These are phyloP conservation scores for Thermothelomyces thermophilus DNA, from an alignment of 2,329 filamentous ascomycete species.

Conservation along the genomic window DNA sequence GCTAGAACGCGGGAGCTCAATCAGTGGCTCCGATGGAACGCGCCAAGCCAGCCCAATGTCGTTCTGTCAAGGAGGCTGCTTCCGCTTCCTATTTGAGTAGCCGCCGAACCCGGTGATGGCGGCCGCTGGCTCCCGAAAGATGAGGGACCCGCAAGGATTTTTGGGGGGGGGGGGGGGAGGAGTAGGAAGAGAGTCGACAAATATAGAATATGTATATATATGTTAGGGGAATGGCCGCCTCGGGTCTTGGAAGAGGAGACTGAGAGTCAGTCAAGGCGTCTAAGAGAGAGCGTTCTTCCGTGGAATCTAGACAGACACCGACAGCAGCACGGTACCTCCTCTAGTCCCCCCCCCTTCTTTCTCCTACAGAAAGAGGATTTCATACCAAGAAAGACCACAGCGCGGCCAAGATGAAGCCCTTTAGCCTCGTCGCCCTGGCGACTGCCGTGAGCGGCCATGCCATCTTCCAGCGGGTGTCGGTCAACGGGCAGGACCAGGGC, in stretches of 20 bases:
- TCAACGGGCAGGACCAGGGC: conserved; percentile 44
- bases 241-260: too few relatives aligned
- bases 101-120: conserved; percentile 6
- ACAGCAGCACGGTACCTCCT: too few relatives aligned
- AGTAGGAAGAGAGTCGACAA: too few relatives aligned
- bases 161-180: too few relatives aligned
- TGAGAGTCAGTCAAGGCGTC: too few relatives aligned
- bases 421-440: conserved; percentile 20
- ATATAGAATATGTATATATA: too few relatives aligned
- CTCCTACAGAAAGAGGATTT: too few relatives aligned
- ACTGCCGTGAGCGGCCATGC: conserved; percentile 22
- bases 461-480: conserved; percentile 35
- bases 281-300: too few relatives aligned
- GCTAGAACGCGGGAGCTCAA: not conserved
- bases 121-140: not conserved
- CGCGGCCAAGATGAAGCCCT: conserved; percentile 20
- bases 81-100: conserved; percentile 17
- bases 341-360: too few relatives aligned
- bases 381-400: not conserved
- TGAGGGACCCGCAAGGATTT: too few relatives aligned
- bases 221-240: too few relatives aligned
- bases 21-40: conserved; percentile 4
- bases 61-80: conserved; percentile 14
- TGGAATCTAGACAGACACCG: too few relatives aligned
- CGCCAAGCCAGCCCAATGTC: conserved; percentile 13